phyloP scores from a whole-genome alignment of 352 stramenopile genomes.

The Phytophthora chlamydospora region DNA sequence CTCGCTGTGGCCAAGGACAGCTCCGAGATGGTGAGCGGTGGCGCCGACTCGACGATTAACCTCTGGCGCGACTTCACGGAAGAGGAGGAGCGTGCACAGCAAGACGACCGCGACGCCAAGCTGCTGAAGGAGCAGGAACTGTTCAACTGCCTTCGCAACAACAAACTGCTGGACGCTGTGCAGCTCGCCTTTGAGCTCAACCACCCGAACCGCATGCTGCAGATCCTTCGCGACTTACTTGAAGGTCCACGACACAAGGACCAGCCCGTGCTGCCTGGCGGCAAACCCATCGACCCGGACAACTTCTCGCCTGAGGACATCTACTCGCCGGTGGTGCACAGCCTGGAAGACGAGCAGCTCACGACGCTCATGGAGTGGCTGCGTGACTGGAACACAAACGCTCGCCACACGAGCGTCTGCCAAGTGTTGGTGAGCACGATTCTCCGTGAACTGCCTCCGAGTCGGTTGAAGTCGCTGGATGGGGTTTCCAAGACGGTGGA shows the following conservation, averaged over 20 bases:
- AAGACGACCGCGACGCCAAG: constrained; percentile 89
- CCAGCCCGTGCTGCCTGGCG: constrained; percentile 48
- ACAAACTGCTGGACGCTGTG: constrained; percentile 89
- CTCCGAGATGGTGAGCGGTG: constrained; percentile 93
- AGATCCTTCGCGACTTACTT: constrained; percentile 88
- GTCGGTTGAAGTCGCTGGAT: constrained; percentile 74
- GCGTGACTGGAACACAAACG: constrained; percentile 98
- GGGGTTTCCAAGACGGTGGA: constrained; percentile 86
- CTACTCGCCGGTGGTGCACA: constrained; percentile 67
- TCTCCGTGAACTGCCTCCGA: constrained; percentile 73
- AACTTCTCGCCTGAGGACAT: constrained; percentile 67
- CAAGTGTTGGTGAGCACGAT: constrained; percentile 94
- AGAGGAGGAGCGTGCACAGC: constrained; percentile 84
- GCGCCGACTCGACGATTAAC: constrained; percentile 95
- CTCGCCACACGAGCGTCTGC: constrained; percentile 92
- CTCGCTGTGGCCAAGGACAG: constrained; percentile 90
- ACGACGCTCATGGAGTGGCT: constrained; percentile 94
- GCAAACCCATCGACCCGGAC: constrained; percentile 51
- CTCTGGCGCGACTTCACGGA: constrained; percentile 96
- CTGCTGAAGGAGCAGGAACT: constrained; percentile 96
- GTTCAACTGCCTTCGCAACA: constrained; percentile 93
- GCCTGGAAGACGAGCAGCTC: constrained; percentile 86
- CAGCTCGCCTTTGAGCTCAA: constrained; percentile 93
- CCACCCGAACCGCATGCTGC: constrained; percentile 94
- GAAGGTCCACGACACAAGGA: constrained; percentile 75